Base-by-base conservation (phyloP, 2,329 filamentous ascomycete species). In the Aureobasidium subglaciale region DNA sequence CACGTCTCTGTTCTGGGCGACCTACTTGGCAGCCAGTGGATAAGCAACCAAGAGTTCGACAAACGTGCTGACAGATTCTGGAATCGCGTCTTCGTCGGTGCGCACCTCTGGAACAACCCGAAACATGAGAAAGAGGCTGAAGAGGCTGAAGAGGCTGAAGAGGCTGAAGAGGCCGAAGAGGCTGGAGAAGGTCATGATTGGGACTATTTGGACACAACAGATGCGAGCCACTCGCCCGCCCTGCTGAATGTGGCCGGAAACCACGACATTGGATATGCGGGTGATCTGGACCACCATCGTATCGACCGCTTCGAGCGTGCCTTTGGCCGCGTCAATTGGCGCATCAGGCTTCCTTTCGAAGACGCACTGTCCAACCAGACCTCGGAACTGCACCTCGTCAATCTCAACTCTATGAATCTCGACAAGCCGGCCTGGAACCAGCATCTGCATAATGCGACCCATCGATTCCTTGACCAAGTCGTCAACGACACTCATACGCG, bases 211-310 rank as follows among this genome's bases (percentile, higher is more conserved):
- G 49, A 53, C 37, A 53, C 10, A 3, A 18, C 38, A 5, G 20
- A 37, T 5, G 15, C 50, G 3, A 45, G 40, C 20, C 29, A 45
- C 20, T 10, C 40, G n/a, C 50, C 50, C 8, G 43, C 43, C 5
- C 78, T 96, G 60, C 90, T 99, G 68, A 95, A 96, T 63, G 83
- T 97, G 24, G 90, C 85, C 0, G 93, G 93, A 1, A 99, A 99
- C 66, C 93, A 99, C 68, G 93, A 99, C 69, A 85, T 99, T 65
- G 93, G 93, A 30, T 99, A 99, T 68, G 90, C 91, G 0, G 93
- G 93, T 3, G 93, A 99, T 69, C 79, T 97, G 59, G 90, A 86
- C 37, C 73, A 78, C n/a, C 78, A 83, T 59, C 83, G 90, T 3
- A 77, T 96, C 55, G 76, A 82, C 25, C 82, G 93, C 1, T 99